phyloP scores from a whole-genome alignment of 345 rosid genomes.

The Sisymbrium altissimum region DNA sequence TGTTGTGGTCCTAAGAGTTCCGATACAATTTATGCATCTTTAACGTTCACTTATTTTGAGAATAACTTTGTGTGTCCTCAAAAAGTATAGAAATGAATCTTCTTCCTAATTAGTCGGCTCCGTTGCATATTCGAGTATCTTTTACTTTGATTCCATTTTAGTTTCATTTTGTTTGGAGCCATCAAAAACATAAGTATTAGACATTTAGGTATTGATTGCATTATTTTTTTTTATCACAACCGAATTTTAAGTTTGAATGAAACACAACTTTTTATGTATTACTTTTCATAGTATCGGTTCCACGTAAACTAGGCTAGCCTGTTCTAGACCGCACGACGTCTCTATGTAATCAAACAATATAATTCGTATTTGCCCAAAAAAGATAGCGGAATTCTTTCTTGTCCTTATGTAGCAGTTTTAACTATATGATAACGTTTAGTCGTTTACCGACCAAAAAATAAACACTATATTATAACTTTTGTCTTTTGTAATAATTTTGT shows the following conservation, averaged over 20 bases:
- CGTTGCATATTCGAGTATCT: constrained; percentile 16
- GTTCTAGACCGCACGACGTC: not conserved
- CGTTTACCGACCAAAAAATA: not conserved
- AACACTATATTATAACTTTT: not conserved
- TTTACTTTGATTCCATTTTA: constrained; percentile 1
- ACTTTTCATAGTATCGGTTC: not conserved
- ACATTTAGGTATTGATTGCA: not conserved
- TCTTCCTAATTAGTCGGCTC: not conserved
- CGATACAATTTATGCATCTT: not conserved
- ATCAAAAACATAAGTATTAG: not conserved
- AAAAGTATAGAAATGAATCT: constrained; percentile 16
- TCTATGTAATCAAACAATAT: not conserved
- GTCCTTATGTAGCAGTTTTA: not conserved
- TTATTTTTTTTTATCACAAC: no score
- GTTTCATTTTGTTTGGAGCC: not conserved
- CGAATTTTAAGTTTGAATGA: not conserved
- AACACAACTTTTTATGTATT: not conserved
- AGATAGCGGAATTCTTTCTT: not conserved
- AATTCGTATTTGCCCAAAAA: not conserved
- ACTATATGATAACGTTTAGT: not conserved
- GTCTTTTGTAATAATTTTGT: no score
- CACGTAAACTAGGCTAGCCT: not conserved
- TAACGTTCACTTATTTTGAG: constrained; percentile 24
- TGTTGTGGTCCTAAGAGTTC: constrained; percentile 24
- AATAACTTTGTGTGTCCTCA: constrained; percentile 18